A percentile compares a stretch with the other conserved stretches of the same genome.
These are phyloP conservation scores for Fusarium fujikuroi DNA, from an alignment of 2,329 filamentous ascomycete genomes.

Conservation along the genomic window DNA sequence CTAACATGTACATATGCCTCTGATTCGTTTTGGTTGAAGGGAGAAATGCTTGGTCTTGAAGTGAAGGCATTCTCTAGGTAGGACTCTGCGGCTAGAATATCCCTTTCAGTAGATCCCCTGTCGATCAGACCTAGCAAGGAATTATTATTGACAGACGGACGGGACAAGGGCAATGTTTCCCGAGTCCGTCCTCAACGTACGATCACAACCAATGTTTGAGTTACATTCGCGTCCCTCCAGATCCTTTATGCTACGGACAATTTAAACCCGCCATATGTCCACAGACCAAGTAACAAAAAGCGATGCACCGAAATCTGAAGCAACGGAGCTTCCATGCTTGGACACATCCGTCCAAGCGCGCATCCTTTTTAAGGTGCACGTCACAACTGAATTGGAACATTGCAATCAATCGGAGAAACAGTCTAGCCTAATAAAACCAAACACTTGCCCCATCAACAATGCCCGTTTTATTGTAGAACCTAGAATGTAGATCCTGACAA, in stretches of 20 bases:
- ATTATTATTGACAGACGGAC: background rate
- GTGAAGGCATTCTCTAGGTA: background rate
- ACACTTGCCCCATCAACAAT: constrained; percentile 9
- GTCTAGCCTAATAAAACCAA: background rate
- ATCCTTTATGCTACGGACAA: background rate
- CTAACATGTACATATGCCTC: background rate
- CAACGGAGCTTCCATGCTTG: background rate
- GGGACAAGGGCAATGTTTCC: constrained; percentile 8
- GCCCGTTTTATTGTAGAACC: constrained; percentile 10
- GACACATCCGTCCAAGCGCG: constrained; percentile 19
- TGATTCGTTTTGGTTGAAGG: background rate
- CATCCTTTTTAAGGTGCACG: background rate
- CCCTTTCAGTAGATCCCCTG: constrained; percentile 24
- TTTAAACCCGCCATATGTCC: background rate
- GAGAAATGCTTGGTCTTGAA: background rate
- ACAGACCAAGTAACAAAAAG: background rate
- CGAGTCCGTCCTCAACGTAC: background rate
- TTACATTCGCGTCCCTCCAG: constrained; percentile 10
- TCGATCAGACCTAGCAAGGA: constrained; percentile 28
- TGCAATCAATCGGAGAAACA: constrained; percentile 19
- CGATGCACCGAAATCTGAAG: constrained; percentile 31
- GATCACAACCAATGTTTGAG: background rate
- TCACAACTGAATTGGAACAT: constrained; percentile 15
- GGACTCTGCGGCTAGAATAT: background rate
- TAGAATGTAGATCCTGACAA: constrained; percentile 11